Percentiles rank a stretch among this genome's conserved stretches.
These are phyloP conservation scores for Ormosia emarginata DNA, from an alignment of 306 rosid species.

Conservation along the genomic window DNA sequence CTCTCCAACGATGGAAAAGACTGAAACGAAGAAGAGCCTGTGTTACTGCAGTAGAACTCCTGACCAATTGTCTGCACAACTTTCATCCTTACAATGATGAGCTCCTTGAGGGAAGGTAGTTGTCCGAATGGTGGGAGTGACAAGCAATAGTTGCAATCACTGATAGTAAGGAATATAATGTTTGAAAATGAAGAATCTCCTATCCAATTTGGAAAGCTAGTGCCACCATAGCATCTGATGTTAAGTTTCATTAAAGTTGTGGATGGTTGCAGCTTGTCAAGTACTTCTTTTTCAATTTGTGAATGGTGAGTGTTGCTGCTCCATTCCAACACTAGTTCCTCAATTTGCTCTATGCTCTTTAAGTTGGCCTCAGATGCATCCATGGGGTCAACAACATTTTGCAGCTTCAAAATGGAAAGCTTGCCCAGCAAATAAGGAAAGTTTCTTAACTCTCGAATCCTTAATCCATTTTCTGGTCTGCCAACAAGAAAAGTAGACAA, in stretches of 20 bases:
- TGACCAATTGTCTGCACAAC: background rate
- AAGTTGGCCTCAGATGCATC: background rate
- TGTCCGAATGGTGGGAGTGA: background rate
- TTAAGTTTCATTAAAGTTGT: background rate
- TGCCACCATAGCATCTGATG: background rate
- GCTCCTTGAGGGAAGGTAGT: no score
- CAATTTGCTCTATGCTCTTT: background rate
- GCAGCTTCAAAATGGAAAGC: background rate
- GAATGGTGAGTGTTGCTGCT: background rate
- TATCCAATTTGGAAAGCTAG: background rate
- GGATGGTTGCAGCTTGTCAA: background rate
- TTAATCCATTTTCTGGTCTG: background rate
- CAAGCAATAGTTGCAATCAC: background rate
- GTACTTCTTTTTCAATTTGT: background rate
- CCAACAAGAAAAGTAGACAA: background rate
- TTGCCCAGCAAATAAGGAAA: background rate
- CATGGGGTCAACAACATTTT: background rate
- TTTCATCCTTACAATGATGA: no score
- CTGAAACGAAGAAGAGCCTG: background rate
- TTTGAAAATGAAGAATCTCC: conserved; percentile 3
- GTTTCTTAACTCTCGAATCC: background rate
- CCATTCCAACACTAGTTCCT: background rate
- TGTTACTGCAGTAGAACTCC: background rate
- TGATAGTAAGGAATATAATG: background rate
- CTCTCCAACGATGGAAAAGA: background rate